phyloP scores from a whole-genome alignment of 2,329 filamentous ascomycete species.

The Aspergillus vadensis region DNA sequence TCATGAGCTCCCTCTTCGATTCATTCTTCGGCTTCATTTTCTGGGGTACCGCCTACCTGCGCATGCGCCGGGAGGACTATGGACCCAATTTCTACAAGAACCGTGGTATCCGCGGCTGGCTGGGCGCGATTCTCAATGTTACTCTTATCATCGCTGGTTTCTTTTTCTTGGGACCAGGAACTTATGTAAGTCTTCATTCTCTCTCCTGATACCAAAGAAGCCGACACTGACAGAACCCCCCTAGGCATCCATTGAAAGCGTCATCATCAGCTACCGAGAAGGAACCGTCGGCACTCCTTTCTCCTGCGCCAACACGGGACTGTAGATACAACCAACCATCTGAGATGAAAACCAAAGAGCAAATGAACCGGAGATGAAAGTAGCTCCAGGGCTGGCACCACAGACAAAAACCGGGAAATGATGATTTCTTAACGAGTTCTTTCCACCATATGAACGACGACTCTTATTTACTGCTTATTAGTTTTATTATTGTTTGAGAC shows the following conservation, averaged over 20 bases:
- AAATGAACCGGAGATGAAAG: too few species aligned
- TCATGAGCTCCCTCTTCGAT: slow-evolving; percentile 75
- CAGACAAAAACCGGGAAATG: neutral
- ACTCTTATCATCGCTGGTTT: slow-evolving; percentile 72
- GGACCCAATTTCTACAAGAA: slow-evolving; percentile 44
- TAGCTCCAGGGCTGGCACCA: too few species aligned
- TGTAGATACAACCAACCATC: slow-evolving; percentile 26
- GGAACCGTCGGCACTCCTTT: slow-evolving; percentile 72
- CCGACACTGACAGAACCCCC: slow-evolving; percentile 35
- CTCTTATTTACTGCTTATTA: neutral
- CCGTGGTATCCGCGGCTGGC: slow-evolving; percentile 47
- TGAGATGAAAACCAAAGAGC: neutral
- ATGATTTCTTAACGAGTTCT: neutral
- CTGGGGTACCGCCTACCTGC: slow-evolving; percentile 56
- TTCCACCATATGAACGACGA: neutral
- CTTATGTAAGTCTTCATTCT: slow-evolving; percentile 58
- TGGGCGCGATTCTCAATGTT: slow-evolving; percentile 62
- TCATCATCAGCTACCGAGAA: slow-evolving; percentile 67
- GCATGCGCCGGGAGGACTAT: slow-evolving; percentile 46
- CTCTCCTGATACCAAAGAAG: slow-evolving; percentile 30
- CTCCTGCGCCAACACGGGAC: slow-evolving; percentile 61
- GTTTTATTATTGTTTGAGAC: neutral
- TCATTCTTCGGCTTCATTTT: slow-evolving; percentile 85
- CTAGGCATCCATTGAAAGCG: slow-evolving; percentile 47
- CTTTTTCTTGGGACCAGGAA: slow-evolving; percentile 80